Evolutionary conservation across 768 basidiomycete genomes (phyloP), one percentile per base, ranked within the genome.

Genomic region (Fomitopsis pulvina): DNA sequence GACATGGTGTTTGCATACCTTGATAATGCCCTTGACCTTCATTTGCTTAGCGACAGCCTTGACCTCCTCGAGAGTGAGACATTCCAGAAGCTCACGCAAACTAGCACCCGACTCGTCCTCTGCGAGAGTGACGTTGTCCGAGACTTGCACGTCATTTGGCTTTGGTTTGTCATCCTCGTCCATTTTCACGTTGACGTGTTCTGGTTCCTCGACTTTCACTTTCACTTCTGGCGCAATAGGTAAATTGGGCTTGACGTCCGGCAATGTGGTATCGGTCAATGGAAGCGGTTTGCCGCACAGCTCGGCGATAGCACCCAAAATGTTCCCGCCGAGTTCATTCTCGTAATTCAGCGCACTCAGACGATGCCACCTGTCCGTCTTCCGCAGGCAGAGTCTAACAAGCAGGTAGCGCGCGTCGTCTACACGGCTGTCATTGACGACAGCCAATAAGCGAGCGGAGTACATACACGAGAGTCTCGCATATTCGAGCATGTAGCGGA

Each of bases 361-460:
- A 2, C 78, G 74, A 51, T 79, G 73, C 70, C 81, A 82, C 55
- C 73, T 71, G 50, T 70, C 73, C 25, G 69, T 70, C 55, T 81
- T 81, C 45, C 85, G 76, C 7, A 85, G 69, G n/a, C 79, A 69
- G 8, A 87, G 67, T 20, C 83, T 77, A 16, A 79, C 71, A 53
- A 85, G 72, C 14, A 87, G 75, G 62, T 83, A 86, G 24, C 75
- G 71, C 2, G 82, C 57, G 3, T 32, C 16, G 21, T 51, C 56
- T 58, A 14, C 18, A 21, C 5, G 0, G 18, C 11, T 11, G n/a
- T 46, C 37, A 40, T n/a, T 27, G 8, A 14, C 14, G 25, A 41
- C n/a, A 16, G 18, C 10, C 20, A 26, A 20, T 11, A 27, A 18
- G 10, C 11, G 48, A 14, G 28, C 41, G 21, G 32, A 40, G 40